Evolutionary conservation across 2,329 filamentous ascomycete genomes (phyloP).

Genomic region (Pyrenophora teres): DNA sequence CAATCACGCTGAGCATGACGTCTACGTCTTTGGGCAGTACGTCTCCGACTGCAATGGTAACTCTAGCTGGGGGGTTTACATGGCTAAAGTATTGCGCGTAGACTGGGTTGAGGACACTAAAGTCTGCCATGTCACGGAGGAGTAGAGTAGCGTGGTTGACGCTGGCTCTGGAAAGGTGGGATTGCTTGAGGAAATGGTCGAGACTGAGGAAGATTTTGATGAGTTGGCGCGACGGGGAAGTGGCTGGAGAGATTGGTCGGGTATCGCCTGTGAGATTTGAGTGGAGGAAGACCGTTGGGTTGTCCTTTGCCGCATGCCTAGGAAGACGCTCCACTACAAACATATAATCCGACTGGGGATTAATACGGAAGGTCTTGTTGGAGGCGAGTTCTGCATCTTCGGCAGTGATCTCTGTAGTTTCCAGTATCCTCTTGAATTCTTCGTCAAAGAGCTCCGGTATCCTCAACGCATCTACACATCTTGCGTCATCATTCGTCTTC

Average conservation of each 20-base stretch:
- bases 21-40: conserved; percentile 64
- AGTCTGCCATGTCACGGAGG: conserved; percentile 79
- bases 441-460: conserved; percentile 70
- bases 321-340: conserved; percentile 16
- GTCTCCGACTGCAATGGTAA: conserved; percentile 79
- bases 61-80: conserved; percentile 82
- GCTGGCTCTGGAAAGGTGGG: conserved; percentile 29
- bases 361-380: no score
- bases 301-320: conserved; percentile 23
- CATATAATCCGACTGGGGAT: background rate
- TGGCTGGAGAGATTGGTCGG: background rate
- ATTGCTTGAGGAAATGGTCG: conserved; percentile 28
- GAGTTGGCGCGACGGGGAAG: conserved; percentile 39
- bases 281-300: conserved; percentile 56
- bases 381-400: no score
- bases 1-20: conserved; percentile 63
- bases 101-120: conserved; percentile 72
- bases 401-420: conserved; percentile 1
- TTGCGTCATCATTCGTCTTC: conserved; percentile 43
- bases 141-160: conserved; percentile 63
- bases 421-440: conserved; percentile 57
- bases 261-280: conserved; percentile 32
- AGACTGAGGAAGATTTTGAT: conserved; percentile 47
- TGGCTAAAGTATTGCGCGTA: conserved; percentile 76
- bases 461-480: conserved; percentile 48